Evolutionary conservation across 768 basidiomycete genomes (phyloP).

Genomic region (Cyathus striatus): DNA sequence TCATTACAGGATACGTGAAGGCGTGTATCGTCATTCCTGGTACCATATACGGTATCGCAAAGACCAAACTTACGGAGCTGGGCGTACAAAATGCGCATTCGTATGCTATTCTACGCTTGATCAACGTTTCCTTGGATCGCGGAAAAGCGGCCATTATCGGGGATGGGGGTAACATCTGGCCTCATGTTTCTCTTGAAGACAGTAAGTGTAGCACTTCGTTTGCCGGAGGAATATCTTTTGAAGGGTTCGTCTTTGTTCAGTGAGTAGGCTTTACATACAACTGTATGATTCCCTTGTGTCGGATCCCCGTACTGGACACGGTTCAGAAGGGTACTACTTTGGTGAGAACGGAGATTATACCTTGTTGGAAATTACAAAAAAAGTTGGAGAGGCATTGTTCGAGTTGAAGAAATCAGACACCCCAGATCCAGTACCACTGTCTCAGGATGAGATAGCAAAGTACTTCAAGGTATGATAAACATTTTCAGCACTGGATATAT

Average conservation of each 20-base stretch:
- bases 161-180: slow-evolving; percentile 55
- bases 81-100: slow-evolving; percentile 53
- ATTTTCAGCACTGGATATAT: not conserved
- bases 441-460: slow-evolving; percentile 37
- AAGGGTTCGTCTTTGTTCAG: slow-evolving; percentile 3
- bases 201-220: slow-evolving; percentile 21
- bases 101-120: slow-evolving; percentile 42
- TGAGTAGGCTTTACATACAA: slow-evolving; percentile 40
- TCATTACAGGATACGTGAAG: slow-evolving; percentile 39
- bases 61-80: slow-evolving; percentile 38
- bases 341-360: slow-evolving; percentile 46
- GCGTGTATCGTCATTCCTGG: slow-evolving; percentile 47
- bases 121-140: slow-evolving; percentile 39
- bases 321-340: slow-evolving; percentile 50
- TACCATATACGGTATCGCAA: slow-evolving; percentile 57
- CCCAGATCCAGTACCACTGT: slow-evolving; percentile 41
- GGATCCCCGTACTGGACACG: slow-evolving; percentile 29
- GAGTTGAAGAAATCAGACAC: slow-evolving; percentile 28
- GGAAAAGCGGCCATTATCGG: slow-evolving; percentile 52
- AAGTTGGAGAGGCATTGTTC: slow-evolving; percentile 32
- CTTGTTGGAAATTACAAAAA: slow-evolving; percentile 33
- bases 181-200: slow-evolving; percentile 49
- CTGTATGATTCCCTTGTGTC: slow-evolving; percentile 33
- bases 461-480: slow-evolving; percentile 22
- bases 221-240: slow-evolving; percentile 10